phyloP scores from a whole-genome alignment of 306 rosid genomes.

The Cucumis cinereus region DNA sequence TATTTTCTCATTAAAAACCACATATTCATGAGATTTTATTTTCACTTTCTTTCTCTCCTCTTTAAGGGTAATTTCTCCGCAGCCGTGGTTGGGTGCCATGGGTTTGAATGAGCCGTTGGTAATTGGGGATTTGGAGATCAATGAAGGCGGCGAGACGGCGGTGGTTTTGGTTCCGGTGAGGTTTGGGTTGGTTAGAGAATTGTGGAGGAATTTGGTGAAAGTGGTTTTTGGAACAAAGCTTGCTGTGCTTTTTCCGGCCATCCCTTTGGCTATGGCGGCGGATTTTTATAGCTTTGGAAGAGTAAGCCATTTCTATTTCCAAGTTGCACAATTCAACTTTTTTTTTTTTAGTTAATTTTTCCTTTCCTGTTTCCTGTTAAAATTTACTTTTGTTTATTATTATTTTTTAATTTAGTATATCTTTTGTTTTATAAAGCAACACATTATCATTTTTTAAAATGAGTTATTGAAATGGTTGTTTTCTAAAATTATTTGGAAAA shows the following conservation, averaged over 20 bases:
- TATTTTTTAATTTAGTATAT: too few relatives aligned
- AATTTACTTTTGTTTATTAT: too few relatives aligned
- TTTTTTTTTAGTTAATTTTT: too few relatives aligned
- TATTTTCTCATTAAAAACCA: not conserved
- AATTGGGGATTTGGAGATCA: not conserved
- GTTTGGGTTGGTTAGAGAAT: not conserved
- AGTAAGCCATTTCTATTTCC: slow-evolving; percentile 25
- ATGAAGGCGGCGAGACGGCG: not conserved
- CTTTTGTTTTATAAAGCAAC: too few relatives aligned
- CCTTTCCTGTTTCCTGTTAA: too few relatives aligned
- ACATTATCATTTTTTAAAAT: too few relatives aligned
- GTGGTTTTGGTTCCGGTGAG: not conserved
- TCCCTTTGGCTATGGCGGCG: slow-evolving; percentile 56
- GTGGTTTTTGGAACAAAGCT: slow-evolving; percentile 73
- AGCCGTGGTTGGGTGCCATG: not conserved
- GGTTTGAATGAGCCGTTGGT: not conserved
- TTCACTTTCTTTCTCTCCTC: not conserved
- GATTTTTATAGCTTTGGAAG: slow-evolving; percentile 35
- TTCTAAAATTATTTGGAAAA: too few relatives aligned
- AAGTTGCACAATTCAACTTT: too few relatives aligned
- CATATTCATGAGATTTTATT: too few relatives aligned
- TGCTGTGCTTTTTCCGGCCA: slow-evolving; percentile 52
- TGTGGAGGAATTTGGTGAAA: slow-evolving; percentile 34
- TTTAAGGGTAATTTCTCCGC: not conserved
- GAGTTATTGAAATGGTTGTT: too few relatives aligned